Conservation (phyloP, 345 rosid species). For the Gossypium bickii region DNA sequence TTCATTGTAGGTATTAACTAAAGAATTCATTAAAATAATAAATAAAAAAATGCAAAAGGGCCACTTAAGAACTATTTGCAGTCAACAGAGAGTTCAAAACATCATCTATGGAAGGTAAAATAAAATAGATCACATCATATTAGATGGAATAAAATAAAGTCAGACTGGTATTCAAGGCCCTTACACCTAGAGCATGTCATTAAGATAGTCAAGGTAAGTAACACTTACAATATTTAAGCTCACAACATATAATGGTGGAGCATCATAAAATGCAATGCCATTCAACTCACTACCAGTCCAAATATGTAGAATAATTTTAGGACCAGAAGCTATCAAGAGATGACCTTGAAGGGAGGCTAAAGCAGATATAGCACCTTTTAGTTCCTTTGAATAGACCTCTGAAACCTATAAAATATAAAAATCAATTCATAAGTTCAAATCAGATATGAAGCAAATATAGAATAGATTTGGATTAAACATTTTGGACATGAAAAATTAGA, state of each 20-base stretch:
- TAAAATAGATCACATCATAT: conserved; percentile 11
- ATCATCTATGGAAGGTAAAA: neutral
- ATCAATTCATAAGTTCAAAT: neutral
- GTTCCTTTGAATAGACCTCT: conserved; percentile 90
- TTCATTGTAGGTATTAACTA: conserved; percentile 4
- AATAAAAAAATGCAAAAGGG: neutral
- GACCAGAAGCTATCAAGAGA: conserved; percentile 92
- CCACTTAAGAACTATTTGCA: neutral
- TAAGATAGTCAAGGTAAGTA: conserved; percentile 2
- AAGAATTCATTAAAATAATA: conserved; percentile 9
- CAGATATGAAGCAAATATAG: neutral
- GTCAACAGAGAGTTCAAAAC: neutral
- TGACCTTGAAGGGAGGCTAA: conserved; percentile 97
- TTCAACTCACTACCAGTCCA: conserved; percentile 90
- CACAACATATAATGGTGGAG: conserved; percentile 89
- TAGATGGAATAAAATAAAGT: conserved; percentile 12
- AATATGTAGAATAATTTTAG: conserved; percentile 83
- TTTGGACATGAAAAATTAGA: neutral
- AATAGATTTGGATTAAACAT: neutral
- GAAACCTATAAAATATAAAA: conserved; percentile 51
- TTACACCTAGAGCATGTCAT: neutral
- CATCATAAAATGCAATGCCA: conserved; percentile 91
- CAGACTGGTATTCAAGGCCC: conserved; percentile 1
- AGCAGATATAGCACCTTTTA: conserved; percentile 97
- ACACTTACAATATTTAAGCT: conserved; percentile 90